Base-by-base conservation (phyloP, 768 basidiomycete genomes). In the Boletus rubropictus region DNA sequence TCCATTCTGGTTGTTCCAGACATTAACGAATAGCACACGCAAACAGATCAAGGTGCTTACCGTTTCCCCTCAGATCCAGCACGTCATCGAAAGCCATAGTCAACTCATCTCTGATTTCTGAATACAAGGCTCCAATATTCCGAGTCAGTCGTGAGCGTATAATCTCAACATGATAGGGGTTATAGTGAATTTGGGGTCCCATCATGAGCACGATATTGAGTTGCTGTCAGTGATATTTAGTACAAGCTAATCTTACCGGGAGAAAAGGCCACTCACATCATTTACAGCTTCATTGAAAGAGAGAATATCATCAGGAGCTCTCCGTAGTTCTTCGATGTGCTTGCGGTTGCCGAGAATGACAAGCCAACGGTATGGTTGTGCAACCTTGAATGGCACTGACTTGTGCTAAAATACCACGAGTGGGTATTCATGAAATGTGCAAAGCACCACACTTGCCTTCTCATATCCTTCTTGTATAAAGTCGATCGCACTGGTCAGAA, bases 71-170 rank as follows among this genome's bases (percentile, higher is more conserved):
- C 15, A 54, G 51, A 36, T 50, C 43, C 34, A 80, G 61, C 17
- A 58, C 52, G 2, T 72, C 72, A 3, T 60, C 54, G 43, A 78
- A 72, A 0, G 78, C 65, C 0, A 54, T 42, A 0, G 52, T 31
- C 15, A 78, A 61, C 50, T 82, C 80, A 18, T 75, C 67, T 7
- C 61, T 63, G 10, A 80, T 51, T 24, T 70, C 68, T 0, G 70
- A 65, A 48, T 75, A 71, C 4, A 69, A 53, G 2, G 44, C 49
- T 2, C 57, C 63, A 7, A 80, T 57, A 39, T 70, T 72, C 6
- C 76, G 63, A 11, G 68, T 68, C 8, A 73, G 52, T 24, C 60
- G 51, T 1, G 44, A 39, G 8, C 18, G 8, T 6, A 28, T 2
- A 10, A 41, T 10, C 8, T 2, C 7, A 28, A 20, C 3, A 15